Percentiles rank a stretch among this genome's conserved stretches.
These are phyloP conservation scores for Globisporangium polare DNA, from an alignment of 352 stramenopile genomes.

Conservation along the genomic window DNA sequence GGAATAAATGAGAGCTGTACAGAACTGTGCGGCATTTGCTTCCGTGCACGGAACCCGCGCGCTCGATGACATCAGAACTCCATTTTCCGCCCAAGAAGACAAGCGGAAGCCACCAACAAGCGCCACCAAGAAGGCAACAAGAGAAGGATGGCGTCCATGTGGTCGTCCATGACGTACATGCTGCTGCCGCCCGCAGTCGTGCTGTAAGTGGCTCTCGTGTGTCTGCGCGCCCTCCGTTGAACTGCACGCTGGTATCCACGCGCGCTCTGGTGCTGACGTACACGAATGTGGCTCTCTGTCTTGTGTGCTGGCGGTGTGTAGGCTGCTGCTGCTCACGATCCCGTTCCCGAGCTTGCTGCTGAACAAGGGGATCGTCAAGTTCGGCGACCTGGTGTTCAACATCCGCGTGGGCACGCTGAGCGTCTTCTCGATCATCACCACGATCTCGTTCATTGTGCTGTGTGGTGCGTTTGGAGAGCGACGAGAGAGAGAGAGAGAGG, in stretches of 20 bases:
- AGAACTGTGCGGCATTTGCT: background rate
- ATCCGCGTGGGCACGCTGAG: constrained; percentile 69
- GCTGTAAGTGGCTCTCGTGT: constrained; percentile 35
- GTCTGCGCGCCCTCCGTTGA: background rate
- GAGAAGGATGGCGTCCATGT: constrained; percentile 51
- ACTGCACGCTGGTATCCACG: too few relatives aligned
- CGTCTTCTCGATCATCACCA: constrained; percentile 74
- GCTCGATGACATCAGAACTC: background rate
- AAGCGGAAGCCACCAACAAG: background rate
- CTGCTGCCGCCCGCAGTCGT: constrained; percentile 73
- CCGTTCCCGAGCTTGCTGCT: constrained; percentile 56
- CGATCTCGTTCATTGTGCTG: constrained; percentile 67
- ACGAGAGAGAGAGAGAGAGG: background rate
- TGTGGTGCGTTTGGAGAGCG: constrained; percentile 22
- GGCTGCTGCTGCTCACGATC: constrained; percentile 74
- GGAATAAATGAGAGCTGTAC: background rate
- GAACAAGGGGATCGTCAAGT: constrained; percentile 69
- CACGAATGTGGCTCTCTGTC: background rate
- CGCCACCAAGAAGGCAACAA: constrained; percentile 6
- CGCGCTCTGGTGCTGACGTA: too few relatives aligned
- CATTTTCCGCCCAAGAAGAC: constrained; percentile 1
- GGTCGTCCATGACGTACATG: constrained; percentile 76
- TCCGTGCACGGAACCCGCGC: background rate
- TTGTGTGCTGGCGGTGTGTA: constrained; percentile 20
- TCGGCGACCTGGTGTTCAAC: constrained; percentile 69